A percentile compares a stretch with the other conserved stretches of the same genome.
These are phyloP conservation scores for Lactarius sanguifluus DNA, from an alignment of 768 basidiomycete genomes.

Conservation along the genomic window DNA sequence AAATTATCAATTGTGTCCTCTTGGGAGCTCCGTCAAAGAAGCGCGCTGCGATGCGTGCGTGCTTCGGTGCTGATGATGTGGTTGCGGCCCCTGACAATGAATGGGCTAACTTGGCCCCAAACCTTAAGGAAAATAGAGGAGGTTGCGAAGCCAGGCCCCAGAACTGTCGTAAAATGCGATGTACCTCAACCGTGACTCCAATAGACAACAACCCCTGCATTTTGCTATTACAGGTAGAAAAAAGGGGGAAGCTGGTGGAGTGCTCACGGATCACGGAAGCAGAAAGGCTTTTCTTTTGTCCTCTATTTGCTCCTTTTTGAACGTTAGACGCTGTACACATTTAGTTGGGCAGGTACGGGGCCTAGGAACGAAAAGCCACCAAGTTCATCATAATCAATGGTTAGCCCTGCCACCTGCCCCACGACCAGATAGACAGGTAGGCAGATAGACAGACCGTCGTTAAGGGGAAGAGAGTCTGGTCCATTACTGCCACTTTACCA, in stretches of 20 bases:
- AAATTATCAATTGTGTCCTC: not conserved
- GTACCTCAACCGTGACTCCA: not conserved
- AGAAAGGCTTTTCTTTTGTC: not conserved
- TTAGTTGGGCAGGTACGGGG: not conserved
- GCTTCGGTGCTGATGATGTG: not conserved
- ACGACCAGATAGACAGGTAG: not conserved
- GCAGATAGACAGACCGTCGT: not conserved
- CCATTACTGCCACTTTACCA: not conserved
- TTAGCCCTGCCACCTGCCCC: not conserved
- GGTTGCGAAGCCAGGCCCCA: not conserved
- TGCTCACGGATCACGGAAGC: not conserved
- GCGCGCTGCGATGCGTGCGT: not conserved
- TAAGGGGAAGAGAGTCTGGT: not conserved
- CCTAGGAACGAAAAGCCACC: not conserved
- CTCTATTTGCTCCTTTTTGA: not conserved
- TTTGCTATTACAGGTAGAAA: not conserved
- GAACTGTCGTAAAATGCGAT: not conserved
- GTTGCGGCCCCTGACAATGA: not conserved
- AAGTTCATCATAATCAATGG: not conserved
- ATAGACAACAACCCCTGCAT: not conserved
- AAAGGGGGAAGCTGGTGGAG: not conserved
- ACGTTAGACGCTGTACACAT: not conserved
- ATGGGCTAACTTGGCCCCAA: not conserved
- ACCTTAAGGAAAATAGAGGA: not conserved
- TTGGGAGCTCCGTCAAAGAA: not conserved